Percentiles rank a stretch among this genome's conserved stretches.
These are phyloP conservation scores for Babjeviella inositovora DNA, from an alignment of 805 yeast species.

Conservation along the genomic window DNA sequence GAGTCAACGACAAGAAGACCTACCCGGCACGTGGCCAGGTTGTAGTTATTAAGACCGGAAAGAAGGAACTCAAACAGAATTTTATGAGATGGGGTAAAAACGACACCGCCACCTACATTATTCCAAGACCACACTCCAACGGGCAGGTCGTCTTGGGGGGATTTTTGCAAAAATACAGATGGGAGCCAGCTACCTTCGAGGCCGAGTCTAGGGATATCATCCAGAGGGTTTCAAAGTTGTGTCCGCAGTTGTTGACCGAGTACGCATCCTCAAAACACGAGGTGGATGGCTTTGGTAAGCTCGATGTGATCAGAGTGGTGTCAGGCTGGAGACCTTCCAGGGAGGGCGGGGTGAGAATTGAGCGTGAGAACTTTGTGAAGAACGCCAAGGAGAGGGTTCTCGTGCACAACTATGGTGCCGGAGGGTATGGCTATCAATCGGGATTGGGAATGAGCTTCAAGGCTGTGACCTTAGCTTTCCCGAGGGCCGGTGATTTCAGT, in stretches of 20 bases:
- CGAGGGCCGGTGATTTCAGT: too few species aligned
- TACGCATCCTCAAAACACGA: constrained; percentile 14
- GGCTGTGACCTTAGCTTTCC: constrained; percentile 20
- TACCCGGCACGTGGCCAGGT: constrained; percentile 77
- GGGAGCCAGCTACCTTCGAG: constrained; percentile 42
- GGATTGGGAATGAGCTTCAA: constrained; percentile 42
- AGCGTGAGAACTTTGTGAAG: constrained; percentile 22
- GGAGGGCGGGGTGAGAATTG: constrained; percentile 63
- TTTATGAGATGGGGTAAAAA: constrained; percentile 43
- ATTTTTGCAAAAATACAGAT: constrained; percentile 44
- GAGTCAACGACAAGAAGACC: constrained; percentile 42
- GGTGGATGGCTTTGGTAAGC: too few species aligned
- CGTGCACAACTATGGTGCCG: constrained; percentile 61
- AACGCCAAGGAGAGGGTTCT: constrained; percentile 18
- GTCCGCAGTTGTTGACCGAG: constrained; percentile 28
- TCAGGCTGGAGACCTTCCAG: constrained; percentile 71
- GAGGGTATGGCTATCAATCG: constrained; percentile 53
- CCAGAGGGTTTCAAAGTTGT: constrained; percentile 32
- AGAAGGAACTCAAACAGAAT: constrained; percentile 52
- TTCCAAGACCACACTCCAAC: constrained; percentile 53
- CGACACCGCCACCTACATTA: constrained; percentile 39
- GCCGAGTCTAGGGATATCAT: constrained; percentile 47
- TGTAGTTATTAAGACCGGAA: constrained; percentile 50
- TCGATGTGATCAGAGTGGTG: constrained; percentile 44
- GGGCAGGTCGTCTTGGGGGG: constrained; percentile 69